Conservation (phyloP, 345 rosid species). For the Ceriops decandra region DNA sequence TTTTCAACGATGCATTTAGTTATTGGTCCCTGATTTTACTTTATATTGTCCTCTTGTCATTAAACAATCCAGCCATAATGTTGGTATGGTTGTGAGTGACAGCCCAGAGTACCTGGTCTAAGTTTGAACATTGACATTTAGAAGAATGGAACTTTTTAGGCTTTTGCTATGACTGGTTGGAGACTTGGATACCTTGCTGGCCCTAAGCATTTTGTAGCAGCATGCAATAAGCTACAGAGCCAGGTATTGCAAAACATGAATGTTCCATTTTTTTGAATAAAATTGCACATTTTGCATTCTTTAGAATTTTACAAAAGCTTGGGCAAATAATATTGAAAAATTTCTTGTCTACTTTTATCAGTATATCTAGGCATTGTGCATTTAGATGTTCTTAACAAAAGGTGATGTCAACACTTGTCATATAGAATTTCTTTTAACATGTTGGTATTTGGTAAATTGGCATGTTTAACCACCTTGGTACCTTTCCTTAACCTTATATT, state of each 20-base stretch:
- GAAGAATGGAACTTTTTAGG: slow-evolving; percentile 42
- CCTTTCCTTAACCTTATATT: not conserved
- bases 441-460: not conserved
- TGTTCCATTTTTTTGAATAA: not conserved
- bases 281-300: not conserved
- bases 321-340: not conserved
- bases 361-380: not conserved
- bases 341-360: not conserved
- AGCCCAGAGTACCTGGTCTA: not conserved
- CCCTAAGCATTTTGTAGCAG: slow-evolving; percentile 85
- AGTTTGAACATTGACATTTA: slow-evolving; percentile 12
- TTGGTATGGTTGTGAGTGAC: not conserved
- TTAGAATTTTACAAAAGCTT: slow-evolving; percentile 1
- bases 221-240: slow-evolving; percentile 94
- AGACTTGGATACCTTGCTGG: slow-evolving; percentile 95
- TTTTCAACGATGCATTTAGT: not conserved
- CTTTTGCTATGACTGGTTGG: slow-evolving; percentile 99
- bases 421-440: not conserved
- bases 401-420: not conserved
- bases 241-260: slow-evolving; percentile 50
- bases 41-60: not conserved
- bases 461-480: no score
- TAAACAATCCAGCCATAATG: not conserved
- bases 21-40: not conserved
- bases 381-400: not conserved